Evolutionary conservation across 2,329 filamentous ascomycete genomes (phyloP).

Genomic region (Arthrobotrys conoides): DNA sequence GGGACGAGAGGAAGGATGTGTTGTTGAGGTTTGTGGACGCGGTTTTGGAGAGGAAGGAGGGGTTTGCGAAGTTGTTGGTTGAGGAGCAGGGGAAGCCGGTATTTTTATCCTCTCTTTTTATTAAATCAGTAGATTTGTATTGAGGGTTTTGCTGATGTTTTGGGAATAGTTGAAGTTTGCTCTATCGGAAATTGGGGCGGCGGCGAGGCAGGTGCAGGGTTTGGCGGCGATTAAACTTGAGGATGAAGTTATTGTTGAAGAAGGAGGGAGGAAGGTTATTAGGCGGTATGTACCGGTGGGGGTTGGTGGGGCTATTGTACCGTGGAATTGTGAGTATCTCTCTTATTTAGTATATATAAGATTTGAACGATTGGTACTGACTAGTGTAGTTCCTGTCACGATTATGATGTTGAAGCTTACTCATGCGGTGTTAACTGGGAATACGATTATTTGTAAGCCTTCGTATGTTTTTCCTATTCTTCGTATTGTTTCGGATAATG

Average conservation of each 20-base stretch:
- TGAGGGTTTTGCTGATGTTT: neutral
- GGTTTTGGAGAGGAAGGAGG: conserved; percentile 67
- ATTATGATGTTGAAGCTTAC: conserved; percentile 72
- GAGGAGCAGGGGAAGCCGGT: conserved; percentile 72
- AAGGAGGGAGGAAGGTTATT: conserved; percentile 68
- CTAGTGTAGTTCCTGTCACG: conserved; percentile 69
- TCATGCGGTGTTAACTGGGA: conserved; percentile 73
- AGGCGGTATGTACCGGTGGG: conserved; percentile 70
- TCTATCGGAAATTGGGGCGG: neutral
- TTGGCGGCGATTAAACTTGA: conserved; percentile 67
- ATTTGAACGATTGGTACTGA: neutral
- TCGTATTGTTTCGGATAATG: neutral
- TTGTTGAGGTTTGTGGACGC: conserved; percentile 68
- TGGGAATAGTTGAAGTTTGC: conserved; percentile 32
- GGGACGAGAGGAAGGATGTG: conserved; percentile 68
- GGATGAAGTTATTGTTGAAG: conserved; percentile 70
- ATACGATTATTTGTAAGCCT: conserved; percentile 73
- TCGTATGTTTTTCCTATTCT: conserved; percentile 65
- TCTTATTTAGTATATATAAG: neutral
- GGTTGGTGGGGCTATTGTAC: conserved; percentile 72
- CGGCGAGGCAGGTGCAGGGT: neutral
- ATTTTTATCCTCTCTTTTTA: neutral
- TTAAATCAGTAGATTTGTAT: too few species aligned
- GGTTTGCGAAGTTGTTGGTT: conserved; percentile 69
- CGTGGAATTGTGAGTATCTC: conserved; percentile 73